phyloP scores from a whole-genome alignment of 2,329 filamentous ascomycete species.

The Domatiomyces catenatus region DNA sequence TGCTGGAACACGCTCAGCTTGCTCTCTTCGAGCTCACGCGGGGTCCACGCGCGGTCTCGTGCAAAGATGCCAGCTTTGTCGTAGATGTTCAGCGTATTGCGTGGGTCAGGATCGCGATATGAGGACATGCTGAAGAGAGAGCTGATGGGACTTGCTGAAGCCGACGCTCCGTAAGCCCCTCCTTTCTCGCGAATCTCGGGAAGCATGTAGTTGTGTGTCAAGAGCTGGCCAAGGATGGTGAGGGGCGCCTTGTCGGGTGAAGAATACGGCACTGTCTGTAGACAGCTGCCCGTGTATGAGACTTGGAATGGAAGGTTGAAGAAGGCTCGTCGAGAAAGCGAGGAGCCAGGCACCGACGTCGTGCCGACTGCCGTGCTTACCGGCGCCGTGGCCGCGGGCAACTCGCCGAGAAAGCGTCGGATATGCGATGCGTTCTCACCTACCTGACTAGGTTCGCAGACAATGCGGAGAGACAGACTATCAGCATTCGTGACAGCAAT shows the following conservation, averaged over 20 bases:
- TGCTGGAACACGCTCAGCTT: constrained; percentile 90
- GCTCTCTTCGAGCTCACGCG: constrained; percentile 81
- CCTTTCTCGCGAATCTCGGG: constrained; percentile 97
- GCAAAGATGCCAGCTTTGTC: constrained; percentile 69
- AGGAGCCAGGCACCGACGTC: constrained; percentile 21
- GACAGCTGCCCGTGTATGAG: constrained; percentile 72
- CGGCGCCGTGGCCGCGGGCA: constrained; percentile 31
- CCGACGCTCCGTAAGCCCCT: constrained; percentile 86
- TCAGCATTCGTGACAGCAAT: constrained; percentile 55
- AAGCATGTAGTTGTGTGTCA: constrained; percentile 92
- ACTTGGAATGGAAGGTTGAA: constrained; percentile 95
- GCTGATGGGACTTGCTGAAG: constrained; percentile 62
- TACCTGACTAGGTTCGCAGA: constrained; percentile 64
- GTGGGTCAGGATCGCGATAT: constrained; percentile 89
- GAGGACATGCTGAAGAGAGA: constrained; percentile 90
- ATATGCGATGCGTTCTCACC: constrained; percentile 55
- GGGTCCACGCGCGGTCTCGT: constrained; percentile 62
- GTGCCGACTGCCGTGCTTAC: constrained; percentile 21
- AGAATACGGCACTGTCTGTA: constrained; percentile 73
- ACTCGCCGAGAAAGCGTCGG: constrained; percentile 49
- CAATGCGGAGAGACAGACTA: constrained; percentile 64
- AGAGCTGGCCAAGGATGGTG: constrained; percentile 74
- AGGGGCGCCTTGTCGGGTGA: constrained; percentile 61
- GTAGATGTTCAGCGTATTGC: constrained; percentile 78
- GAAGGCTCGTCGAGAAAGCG: constrained; percentile 52